Evolutionary conservation across 169 alveolate species (phyloP).

Genomic region (Plasmodium relictum): DNA sequence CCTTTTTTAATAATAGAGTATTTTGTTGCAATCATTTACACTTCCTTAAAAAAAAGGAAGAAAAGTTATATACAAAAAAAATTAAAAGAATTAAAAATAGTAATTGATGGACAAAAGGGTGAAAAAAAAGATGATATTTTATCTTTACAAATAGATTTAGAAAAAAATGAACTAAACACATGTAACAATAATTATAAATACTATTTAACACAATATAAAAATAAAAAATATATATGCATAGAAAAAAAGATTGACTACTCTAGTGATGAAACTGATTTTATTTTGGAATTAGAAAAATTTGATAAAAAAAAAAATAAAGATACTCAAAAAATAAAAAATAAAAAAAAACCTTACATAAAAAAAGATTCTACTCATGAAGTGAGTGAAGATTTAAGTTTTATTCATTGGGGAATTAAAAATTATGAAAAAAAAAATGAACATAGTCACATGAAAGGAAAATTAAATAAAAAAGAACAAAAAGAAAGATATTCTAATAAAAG

Average conservation of each 20-base stretch:
- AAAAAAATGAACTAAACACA: conserved; percentile 58
- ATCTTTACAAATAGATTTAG: conserved; percentile 66
- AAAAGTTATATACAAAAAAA: conserved; percentile 51
- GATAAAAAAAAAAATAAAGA: conserved; percentile 3
- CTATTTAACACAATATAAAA: conserved; percentile 60
- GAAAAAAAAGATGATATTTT: conserved; percentile 32
- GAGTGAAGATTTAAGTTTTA: conserved; percentile 51
- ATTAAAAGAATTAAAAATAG: conserved; percentile 31
- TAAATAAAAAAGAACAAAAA: neutral
- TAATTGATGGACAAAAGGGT: conserved; percentile 16
- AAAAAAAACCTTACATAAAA: neutral
- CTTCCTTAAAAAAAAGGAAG: conserved; percentile 41
- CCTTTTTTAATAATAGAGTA: conserved; percentile 49
- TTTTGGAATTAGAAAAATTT: neutral
- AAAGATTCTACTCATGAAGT: neutral
- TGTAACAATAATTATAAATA: conserved; percentile 44
- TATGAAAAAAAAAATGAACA: conserved; percentile 23
- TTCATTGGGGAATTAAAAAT: conserved; percentile 60
- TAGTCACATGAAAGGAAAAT: conserved; percentile 10
- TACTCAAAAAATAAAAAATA: neutral
- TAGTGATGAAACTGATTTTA: conserved; percentile 10
- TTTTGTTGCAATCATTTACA: conserved; percentile 31
- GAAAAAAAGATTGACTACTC: conserved; percentile 65
- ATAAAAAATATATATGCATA: conserved; percentile 68
- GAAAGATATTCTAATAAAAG: neutral